Base-by-base conservation (phyloP, 495 filamentous ascomycete genomes). In the Hypoxylon perforatum region DNA sequence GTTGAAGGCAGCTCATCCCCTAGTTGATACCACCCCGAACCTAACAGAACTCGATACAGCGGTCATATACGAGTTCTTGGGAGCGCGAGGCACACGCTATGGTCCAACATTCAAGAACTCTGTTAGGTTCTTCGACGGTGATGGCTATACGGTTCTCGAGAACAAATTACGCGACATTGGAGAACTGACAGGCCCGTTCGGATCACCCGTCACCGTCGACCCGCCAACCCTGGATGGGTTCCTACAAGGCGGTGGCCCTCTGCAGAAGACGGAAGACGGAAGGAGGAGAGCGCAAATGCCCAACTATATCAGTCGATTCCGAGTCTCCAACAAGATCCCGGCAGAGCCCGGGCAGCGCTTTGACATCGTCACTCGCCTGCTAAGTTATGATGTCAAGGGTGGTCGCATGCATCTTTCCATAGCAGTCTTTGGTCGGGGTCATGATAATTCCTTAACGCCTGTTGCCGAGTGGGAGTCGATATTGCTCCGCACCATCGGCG, bases 381-480 rank as follows among this genome's bases (percentile, higher is more conserved):
- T 59, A 1, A 7, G 39, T 28, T 50, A 48, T 18, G 30, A 59
- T 28, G 14, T 17, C 4, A 50, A 49, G 28, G 56, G 25, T 12
- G 56, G 56, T n/a, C 41, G 42, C 17, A 33, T 49, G 56, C 44
- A 21, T n/a, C 25, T 49, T 21, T n/a, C 42, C 15, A 46, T 59
- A 17, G 56, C 56, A 18, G 56, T 14, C 11, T 59, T 59, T 41
- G 6, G 30, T 49, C 42, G 35, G 39, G 41, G 54, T 1, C 33
- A 15, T 0, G 45, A 41, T 38, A 30, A 33, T 33, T 35, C 23
- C 14, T 14, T 50, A 0, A 41, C 18, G 7, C 56, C 56, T 35
- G 17, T 59, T 25, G 56, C 56, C 15, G 56, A 59, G 23, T 59
- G 56, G 56, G 56, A 59, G 15, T 59, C 56, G 2, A 12, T 59